phyloP scores from a whole-genome alignment of 179 eudicot genomes.

The Amaranthus tricolor region DNA sequence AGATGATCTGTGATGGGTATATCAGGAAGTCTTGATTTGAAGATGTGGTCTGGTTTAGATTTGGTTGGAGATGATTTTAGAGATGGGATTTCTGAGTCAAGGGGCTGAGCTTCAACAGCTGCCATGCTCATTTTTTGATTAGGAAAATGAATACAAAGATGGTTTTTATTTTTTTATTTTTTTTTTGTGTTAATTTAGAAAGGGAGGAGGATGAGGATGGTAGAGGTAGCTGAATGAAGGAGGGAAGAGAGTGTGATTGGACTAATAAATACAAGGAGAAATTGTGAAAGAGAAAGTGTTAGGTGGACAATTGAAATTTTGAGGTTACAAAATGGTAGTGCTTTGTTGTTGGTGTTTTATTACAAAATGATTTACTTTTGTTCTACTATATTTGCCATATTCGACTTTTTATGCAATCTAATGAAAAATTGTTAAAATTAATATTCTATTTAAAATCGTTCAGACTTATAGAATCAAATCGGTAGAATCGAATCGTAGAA shows the following conservation, averaged over 20 bases:
- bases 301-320: conserved; percentile 14
- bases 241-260: conserved; percentile 20
- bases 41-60: conserved; percentile 37
- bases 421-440: too few relatives aligned
- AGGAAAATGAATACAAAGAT: neutral
- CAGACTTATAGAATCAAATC: too few relatives aligned
- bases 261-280: conserved; percentile 16
- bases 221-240: conserved; percentile 9
- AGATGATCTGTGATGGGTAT: conserved; percentile 59
- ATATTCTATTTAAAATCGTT: too few relatives aligned
- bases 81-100: conserved; percentile 8
- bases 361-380: too few relatives aligned
- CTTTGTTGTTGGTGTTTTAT: too few relatives aligned
- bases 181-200: neutral
- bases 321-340: neutral
- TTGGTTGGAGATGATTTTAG: neutral
- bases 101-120: conserved; percentile 22
- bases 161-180: neutral
- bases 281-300: neutral
- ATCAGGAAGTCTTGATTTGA: conserved; percentile 64
- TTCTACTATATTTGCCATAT: too few relatives aligned
- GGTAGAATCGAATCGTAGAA: too few relatives aligned
- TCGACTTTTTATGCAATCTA: too few relatives aligned
- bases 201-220: conserved; percentile 1
- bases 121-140: conserved; percentile 26